Percentiles rank a stretch among this genome's conserved stretches.
These are phyloP conservation scores for Gautieria morchelliformis DNA, from an alignment of 768 basidiomycete species.

Conservation along the genomic window DNA sequence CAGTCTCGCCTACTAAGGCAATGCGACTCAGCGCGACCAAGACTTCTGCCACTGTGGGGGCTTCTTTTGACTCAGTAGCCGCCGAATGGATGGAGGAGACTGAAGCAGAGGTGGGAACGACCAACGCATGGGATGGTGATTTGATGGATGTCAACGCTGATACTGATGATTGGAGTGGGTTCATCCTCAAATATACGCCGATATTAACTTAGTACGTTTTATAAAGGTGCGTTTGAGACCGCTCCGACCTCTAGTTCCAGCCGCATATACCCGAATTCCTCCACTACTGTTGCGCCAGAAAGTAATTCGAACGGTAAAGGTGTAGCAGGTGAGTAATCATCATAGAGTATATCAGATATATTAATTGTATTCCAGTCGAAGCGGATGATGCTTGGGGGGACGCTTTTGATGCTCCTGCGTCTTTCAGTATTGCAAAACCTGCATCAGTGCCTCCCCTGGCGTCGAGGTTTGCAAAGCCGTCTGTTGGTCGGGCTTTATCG, in stretches of 20 bases:
- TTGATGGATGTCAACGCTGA: conserved; percentile 92
- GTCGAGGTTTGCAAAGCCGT: not conserved
- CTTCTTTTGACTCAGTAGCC: conserved; percentile 27
- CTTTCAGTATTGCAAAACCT: conserved; percentile 21
- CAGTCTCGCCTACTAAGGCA: conserved; percentile 32
- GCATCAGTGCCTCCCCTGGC: conserved; percentile 13
- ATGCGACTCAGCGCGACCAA: conserved; percentile 65
- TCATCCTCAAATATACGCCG: not conserved
- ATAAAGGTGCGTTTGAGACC: conserved; percentile 69
- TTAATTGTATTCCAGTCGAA: not conserved
- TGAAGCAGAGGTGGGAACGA: conserved; percentile 32
- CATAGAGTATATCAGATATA: too few species aligned
- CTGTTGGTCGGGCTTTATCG: not conserved
- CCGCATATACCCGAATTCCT: not conserved
- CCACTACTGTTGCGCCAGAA: not conserved
- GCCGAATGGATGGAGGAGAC: conserved; percentile 53
- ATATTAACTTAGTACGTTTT: not conserved
- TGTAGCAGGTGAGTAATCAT: not conserved
- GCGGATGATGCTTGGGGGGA: not conserved
- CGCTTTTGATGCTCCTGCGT: conserved; percentile 19
- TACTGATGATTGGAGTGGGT: conserved; percentile 88
- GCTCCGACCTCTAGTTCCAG: conserved; percentile 10
- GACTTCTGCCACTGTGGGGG: conserved; percentile 24
- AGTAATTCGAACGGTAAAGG: not conserved
- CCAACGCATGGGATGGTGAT: conserved; percentile 61